Evolutionary conservation across 75 land plant species (phyloP).

Genomic region (Adiantum capillusveneris): DNA sequence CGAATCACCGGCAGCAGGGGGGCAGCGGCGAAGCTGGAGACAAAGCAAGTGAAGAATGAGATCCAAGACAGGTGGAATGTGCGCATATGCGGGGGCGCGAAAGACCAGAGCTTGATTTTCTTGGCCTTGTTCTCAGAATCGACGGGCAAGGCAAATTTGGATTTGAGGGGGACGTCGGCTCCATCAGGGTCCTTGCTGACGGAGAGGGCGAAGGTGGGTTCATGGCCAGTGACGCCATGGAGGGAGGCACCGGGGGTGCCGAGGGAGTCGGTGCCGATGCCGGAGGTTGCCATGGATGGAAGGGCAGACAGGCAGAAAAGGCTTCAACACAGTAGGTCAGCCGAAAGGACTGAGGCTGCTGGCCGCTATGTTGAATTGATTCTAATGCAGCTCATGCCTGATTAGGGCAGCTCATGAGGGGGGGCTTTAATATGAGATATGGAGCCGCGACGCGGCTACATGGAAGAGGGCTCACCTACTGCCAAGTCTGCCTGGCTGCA

Average conservation of each 20-base stretch:
- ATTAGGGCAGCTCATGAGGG: too few species aligned
- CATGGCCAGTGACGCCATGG: slow-evolving; percentile 67
- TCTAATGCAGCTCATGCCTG: too few species aligned
- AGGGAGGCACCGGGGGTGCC: slow-evolving; percentile 58
- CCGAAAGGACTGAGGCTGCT: too few species aligned
- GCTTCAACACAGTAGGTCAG: too few species aligned
- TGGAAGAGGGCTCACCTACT: too few species aligned
- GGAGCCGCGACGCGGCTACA: too few species aligned
- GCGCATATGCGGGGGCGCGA: slow-evolving; percentile 72
- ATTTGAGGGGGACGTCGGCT: slow-evolving; percentile 1
- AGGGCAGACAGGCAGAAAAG: too few species aligned
- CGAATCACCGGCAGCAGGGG: slow-evolving; percentile 83
- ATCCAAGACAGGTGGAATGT: slow-evolving; percentile 84
- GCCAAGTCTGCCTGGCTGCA: too few species aligned
- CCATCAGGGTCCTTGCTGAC: slow-evolving; percentile 2
- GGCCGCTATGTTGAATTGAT: too few species aligned
- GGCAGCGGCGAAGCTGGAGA: slow-evolving; percentile 88
- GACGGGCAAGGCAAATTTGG: slow-evolving; percentile 51
- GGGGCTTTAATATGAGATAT: too few species aligned
- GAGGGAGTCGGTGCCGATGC: slow-evolving; percentile 13
- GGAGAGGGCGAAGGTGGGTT: slow-evolving; percentile 42
- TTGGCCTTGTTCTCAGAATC: slow-evolving; percentile 86
- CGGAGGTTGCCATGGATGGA: slow-evolving; percentile 2
- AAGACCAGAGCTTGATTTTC: slow-evolving; percentile 40
- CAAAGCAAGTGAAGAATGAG: slow-evolving; percentile 80